phyloP scores from a whole-genome alignment of 345 rosid species.

The Eutrema heterophyllum region DNA sequence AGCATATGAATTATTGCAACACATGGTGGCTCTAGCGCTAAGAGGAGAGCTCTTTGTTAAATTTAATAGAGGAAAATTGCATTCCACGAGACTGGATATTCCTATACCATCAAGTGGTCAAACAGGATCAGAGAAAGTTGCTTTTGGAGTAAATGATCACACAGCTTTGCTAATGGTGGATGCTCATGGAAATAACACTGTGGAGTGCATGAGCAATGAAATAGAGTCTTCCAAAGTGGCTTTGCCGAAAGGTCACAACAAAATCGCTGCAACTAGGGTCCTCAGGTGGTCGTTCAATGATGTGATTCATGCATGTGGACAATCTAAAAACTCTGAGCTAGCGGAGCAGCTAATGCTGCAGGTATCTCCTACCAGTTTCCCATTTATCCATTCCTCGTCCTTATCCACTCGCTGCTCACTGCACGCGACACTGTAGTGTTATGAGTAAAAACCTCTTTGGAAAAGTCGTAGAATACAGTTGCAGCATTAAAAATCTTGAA shows the following conservation, averaged over 20 bases:
- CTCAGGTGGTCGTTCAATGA: slow-evolving; percentile 56
- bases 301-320: slow-evolving; percentile 64
- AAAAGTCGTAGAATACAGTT: not conserved
- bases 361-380: slow-evolving; percentile 36
- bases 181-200: slow-evolving; percentile 19
- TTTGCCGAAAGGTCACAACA: slow-evolving; percentile 19
- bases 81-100: slow-evolving; percentile 56
- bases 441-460: not conserved
- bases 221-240: slow-evolving; percentile 15
- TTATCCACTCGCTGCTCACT: not conserved
- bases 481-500: not conserved
- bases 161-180: slow-evolving; percentile 18
- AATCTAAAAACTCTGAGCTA: slow-evolving; percentile 43
- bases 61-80: slow-evolving; percentile 27
- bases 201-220: slow-evolving; percentile 27
- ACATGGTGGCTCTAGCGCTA: slow-evolving; percentile 54
- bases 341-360: slow-evolving; percentile 71
- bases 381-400: not conserved
- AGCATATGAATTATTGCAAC: slow-evolving; percentile 64
- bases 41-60: slow-evolving; percentile 31
- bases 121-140: slow-evolving; percentile 33
- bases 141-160: slow-evolving; percentile 26
- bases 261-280: slow-evolving; percentile 26
- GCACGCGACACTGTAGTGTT: not conserved
- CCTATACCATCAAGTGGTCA: slow-evolving; percentile 55